Percentiles rank a stretch among this genome's conserved stretches.
These are phyloP conservation scores for Sordariomycetes sp. DNA, from an alignment of 2,329 filamentous ascomycete species.

Conservation along the genomic window DNA sequence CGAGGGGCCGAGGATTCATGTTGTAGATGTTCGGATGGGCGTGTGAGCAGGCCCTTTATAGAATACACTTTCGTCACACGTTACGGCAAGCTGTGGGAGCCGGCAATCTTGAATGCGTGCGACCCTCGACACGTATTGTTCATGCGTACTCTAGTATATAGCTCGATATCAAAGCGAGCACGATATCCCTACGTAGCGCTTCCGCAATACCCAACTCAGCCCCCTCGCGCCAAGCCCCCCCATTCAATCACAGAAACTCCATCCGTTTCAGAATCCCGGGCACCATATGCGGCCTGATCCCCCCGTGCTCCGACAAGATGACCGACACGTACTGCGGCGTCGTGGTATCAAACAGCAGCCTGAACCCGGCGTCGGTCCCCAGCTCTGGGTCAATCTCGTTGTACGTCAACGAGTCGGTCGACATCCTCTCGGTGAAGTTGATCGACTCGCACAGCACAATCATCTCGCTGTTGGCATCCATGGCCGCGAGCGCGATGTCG, in stretches of 20 bases:
- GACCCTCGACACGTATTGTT: neutral
- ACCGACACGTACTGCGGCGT: conserved; percentile 75
- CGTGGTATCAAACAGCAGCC: conserved; percentile 84
- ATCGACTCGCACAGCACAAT: conserved; percentile 87
- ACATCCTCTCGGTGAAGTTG: conserved; percentile 80
- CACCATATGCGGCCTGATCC: conserved; percentile 4
- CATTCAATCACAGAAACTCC: conserved; percentile 5
- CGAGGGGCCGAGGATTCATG: neutral
- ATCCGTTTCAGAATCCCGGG: conserved; percentile 7
- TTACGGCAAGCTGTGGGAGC: neutral
- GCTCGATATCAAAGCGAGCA: neutral
- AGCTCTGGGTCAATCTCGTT: conserved; percentile 79
- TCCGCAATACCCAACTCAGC: neutral
- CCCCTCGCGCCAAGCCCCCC: neutral
- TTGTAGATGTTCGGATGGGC: neutral
- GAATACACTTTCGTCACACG: neutral
- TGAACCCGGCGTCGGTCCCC: conserved; percentile 40
- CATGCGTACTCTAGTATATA: neutral
- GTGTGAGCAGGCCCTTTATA: neutral
- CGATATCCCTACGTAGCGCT: neutral
- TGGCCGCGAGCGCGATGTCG: conserved; percentile 72
- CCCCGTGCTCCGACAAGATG: conserved; percentile 80
- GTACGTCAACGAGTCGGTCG: conserved; percentile 81
- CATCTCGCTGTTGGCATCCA: conserved; percentile 63
- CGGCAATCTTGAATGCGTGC: neutral